Evolutionary conservation across 1,139 yeast genomes (phyloP), one percentile per base, ranked within the genome.

Genomic region (Yamadazyma triangularis): DNA sequence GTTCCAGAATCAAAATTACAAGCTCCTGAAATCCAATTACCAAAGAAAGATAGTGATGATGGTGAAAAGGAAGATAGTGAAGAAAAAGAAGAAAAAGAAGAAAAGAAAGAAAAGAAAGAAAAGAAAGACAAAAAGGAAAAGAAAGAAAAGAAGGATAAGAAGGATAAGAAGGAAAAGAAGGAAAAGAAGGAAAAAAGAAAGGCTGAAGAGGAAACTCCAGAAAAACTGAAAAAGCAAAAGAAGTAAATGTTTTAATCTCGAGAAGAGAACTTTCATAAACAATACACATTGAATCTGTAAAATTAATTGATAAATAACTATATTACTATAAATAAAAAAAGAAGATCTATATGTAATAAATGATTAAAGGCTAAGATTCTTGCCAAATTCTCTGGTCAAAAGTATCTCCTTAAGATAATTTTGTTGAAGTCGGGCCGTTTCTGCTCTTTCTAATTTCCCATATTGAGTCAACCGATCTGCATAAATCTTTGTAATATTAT

Each of bases 31-130:
- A 60, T 59, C 55, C 78, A 59, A 64, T 61, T 63, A 36, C 71
- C 82, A 37, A 69, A 70, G 62, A 70, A 73, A 56, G 49, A 57
- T 27, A 43, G 51, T 33, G 53, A 53, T 31, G 60, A 56, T 30
- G 59, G 56, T 30, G 59, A 56, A 34, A 56, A 56, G 13, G 57
- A 51, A 31, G 51, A 52, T 29, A 57, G 54, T 33, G 58, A 49
- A 36, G 45, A 52, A 32, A 52, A 55, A 32, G 55, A 53, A 36
- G 56, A 60, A 39, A 74, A 77, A 33, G 74, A 78, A 67, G 71
- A 78, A 50, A 73, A 78, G 39, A 73, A 79, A 66, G 73, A 79
- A 55, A 74, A 78, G 33, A 74, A 82, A 70, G 73, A 78, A 53
- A 73, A 81, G 47, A 74, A 82, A 61, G 76, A 79, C 56, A 70